phyloP scores from a whole-genome alignment of 1,139 yeast genomes.

The Taphrina pruni region DNA sequence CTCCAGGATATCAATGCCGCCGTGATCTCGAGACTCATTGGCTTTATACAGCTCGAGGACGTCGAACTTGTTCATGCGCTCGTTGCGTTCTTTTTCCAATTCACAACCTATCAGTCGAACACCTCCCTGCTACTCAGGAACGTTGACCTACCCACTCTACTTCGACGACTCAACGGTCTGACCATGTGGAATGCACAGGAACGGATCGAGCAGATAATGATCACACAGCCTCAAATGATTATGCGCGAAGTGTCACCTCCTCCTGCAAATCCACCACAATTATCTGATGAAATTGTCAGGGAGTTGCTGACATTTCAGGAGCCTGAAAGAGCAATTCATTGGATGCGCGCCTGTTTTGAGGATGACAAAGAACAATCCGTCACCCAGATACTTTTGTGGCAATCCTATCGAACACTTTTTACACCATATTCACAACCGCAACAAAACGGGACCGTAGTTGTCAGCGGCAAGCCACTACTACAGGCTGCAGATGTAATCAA shows the following conservation, averaged over 20 bases:
- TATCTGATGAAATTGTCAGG: conserved; percentile 65
- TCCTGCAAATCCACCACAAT: conserved; percentile 68
- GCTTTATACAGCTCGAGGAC: conserved; percentile 57
- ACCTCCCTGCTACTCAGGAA: conserved; percentile 46
- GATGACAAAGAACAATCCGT: conserved; percentile 80
- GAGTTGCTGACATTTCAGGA: conserved; percentile 73
- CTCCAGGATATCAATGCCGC: conserved; percentile 46
- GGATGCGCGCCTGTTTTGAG: conserved; percentile 91
- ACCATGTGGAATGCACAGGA: conserved; percentile 60
- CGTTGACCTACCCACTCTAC: conserved; percentile 44
- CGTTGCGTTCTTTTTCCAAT: conserved; percentile 71
- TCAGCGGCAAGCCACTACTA: conserved; percentile 62
- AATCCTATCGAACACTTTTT: conserved; percentile 87
- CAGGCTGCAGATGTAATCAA: conserved; percentile 97
- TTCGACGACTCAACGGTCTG: conserved; percentile 60
- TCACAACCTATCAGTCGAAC: conserved; percentile 59
- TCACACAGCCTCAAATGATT: conserved; percentile 4
- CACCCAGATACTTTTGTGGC: conserved; percentile 95
- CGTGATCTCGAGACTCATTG: conserved; percentile 52
- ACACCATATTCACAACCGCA: conserved; percentile 58
- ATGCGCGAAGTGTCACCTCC: conserved; percentile 50
- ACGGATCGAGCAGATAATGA: background rate
- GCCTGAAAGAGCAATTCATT: conserved; percentile 89
- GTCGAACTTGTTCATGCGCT: conserved; percentile 69
- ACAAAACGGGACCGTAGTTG: conserved; percentile 15